Conservation (phyloP, 305 asterid species). For the Striga hermonthica region DNA sequence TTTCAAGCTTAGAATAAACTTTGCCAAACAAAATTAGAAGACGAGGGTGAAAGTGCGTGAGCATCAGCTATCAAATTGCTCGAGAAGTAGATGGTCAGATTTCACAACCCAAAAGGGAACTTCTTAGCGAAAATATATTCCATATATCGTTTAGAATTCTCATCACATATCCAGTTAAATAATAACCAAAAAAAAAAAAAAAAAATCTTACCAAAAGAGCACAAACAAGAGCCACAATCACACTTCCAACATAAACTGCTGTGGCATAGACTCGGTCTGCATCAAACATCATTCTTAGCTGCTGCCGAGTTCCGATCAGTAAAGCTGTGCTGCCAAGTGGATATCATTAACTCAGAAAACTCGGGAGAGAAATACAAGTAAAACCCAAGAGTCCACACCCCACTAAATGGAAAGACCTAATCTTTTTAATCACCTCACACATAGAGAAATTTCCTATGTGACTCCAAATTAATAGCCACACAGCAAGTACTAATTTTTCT, state of each 20-base stretch:
- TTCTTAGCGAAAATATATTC: neutral
- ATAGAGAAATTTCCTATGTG: no score
- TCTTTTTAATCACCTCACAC: no score
- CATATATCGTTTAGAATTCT: neutral
- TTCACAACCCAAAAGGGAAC: slow-evolving; percentile 1
- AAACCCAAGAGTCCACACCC: slow-evolving; percentile 20
- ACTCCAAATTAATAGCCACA: neutral
- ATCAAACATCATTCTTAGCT: slow-evolving; percentile 87
- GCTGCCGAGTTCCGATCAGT: slow-evolving; percentile 73
- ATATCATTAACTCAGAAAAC: slow-evolving; percentile 39
- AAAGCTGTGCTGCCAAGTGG: slow-evolving; percentile 83
- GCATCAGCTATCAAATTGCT: neutral
- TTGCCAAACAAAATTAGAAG: no score
- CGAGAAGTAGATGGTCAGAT: neutral
- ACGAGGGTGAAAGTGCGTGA: neutral
- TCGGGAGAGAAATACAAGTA: slow-evolving; percentile 23
- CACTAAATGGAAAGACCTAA: slow-evolving; percentile 16
- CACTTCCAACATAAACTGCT: slow-evolving; percentile 64
- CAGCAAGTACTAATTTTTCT: no score
- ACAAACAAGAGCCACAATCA: slow-evolving; percentile 75
- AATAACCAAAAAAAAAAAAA: no score
- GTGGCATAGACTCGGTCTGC: slow-evolving; percentile 73
- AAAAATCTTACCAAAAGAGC: slow-evolving; percentile 72
- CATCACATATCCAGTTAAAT: slow-evolving; percentile 18
- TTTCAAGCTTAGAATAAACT: neutral